Base-by-base conservation (phyloP, 441 rosid species). In the Gossypium trilobum region DNA sequence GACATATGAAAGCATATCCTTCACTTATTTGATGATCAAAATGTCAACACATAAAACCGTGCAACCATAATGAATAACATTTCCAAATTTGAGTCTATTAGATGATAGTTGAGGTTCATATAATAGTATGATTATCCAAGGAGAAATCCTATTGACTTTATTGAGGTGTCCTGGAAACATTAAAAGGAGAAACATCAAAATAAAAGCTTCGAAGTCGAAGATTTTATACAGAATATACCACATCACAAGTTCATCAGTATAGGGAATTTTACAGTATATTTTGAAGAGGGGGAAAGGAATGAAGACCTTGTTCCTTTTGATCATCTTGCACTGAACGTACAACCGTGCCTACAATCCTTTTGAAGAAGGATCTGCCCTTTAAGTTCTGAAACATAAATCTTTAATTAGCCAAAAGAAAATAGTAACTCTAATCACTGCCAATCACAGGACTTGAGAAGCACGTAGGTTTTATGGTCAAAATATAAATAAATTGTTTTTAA, bases 321-420 rank as follows among this genome's bases (percentile, higher is more conserved):
- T 92, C 98, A 80, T 95, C 99, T 77, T 95, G 99, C 77, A 90
- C 95, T 3, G 98, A 87, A 69, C 97, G 88, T 64, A 95, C 97
- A 74, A 95, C 95, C 4, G 96, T 92, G 78, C 95, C 95, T 59
- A 92, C 96, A 70, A 95, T 91, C 80, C 97, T 85, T 82, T 85
- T 89, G 62, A 92, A 85, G 77, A 95, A 84, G 70, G 98, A 95
- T 78, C 75, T 89, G 68, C 87, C 88, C 76, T 89, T 92, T 73
- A 87, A 81, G 27, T 86, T 79, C 98, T 95, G 91, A 77, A 81
- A 82, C 57, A 75, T n/a, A 74, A 56, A 76, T 69, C 56, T 74
- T 14, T 36, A 69, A 60, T 81, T 57, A 85, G 80, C 68, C 39
- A 42, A 31, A 74, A 67, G 65, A 17, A 31, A 2, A 33, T 36